Evolutionary conservation across 2,329 filamentous ascomycete genomes (phyloP).

Genomic region (Colletotrichum magnum): DNA sequence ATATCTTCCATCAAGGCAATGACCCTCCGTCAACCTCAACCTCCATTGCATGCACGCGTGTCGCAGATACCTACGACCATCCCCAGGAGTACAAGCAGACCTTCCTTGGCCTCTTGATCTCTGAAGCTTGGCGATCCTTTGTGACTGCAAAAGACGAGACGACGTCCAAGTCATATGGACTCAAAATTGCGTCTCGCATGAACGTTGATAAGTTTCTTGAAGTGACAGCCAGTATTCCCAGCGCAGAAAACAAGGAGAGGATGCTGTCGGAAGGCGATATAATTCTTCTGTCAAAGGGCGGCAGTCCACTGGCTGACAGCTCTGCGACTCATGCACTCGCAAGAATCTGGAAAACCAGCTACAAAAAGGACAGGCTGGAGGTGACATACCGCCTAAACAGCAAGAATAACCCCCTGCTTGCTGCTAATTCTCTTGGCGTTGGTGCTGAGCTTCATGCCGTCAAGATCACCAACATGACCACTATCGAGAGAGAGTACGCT

Average conservation of each 20-base stretch:
- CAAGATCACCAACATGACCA: conserved; percentile 93
- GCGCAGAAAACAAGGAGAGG: conserved; percentile 78
- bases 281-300: conserved; percentile 83
- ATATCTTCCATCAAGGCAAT: conserved; percentile 91
- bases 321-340: conserved; percentile 86
- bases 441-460: conserved; percentile 79
- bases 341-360: conserved; percentile 82
- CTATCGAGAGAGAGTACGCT: conserved; percentile 95
- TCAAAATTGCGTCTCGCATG: conserved; percentile 89
- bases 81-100: conserved; percentile 87
- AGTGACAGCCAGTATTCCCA: conserved; percentile 86
- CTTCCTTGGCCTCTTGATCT: conserved; percentile 89
- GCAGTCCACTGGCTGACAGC: conserved; percentile 76
- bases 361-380: conserved; percentile 86
- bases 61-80: conserved; percentile 83
- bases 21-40: conserved; percentile 81
- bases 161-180: conserved; percentile 83
- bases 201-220: conserved; percentile 95
- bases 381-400: conserved; percentile 88
- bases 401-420: conserved; percentile 71
- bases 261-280: conserved; percentile 88
- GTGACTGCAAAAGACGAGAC: conserved; percentile 91
- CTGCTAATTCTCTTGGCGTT: conserved; percentile 71
- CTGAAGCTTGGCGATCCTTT: conserved; percentile 97
- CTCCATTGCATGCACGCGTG: conserved; percentile 74